These are phyloP conservation scores for Monosiga brevicollis DNA, from an alignment of 78 protist species.

Conservation along the genomic window DNA sequence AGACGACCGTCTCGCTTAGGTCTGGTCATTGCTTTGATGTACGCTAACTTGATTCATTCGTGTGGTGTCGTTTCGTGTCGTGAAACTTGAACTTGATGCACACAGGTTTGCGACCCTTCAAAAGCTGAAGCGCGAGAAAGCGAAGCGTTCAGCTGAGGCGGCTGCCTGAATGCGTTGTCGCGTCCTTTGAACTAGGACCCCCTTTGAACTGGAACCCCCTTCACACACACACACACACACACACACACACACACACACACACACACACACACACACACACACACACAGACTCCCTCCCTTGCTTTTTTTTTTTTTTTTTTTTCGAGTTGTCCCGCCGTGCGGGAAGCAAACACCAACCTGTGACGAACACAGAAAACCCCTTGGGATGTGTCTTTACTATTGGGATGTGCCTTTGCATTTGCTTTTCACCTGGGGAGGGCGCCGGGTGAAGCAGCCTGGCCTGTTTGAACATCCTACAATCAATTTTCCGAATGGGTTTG, in stretches of 20 bases:
- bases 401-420: conserved; percentile 1
- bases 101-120: not conserved
- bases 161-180: not conserved
- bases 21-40: too few species aligned
- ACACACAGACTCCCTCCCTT: too few species aligned
- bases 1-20: too few species aligned
- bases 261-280: not conserved
- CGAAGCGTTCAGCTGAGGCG: not conserved
- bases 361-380: not conserved
- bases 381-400: too few species aligned
- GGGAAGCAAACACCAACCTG: not conserved
- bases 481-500: too few species aligned
- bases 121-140: not conserved
- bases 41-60: not conserved
- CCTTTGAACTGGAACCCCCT: not conserved
- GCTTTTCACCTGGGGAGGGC: not conserved
- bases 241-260: not conserved
- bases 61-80: not conserved
- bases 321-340: not conserved
- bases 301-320: too few species aligned
- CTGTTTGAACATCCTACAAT: too few species aligned
- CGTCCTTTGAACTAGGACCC: not conserved
- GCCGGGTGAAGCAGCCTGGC: too few species aligned
- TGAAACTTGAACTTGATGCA: not conserved
- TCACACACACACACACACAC: not conserved